Percentiles rank a stretch among this genome's conserved stretches.
Evolutionary conservation across 176 grass and related monocot species (phyloP).

Genomic region (Aegilops umbellulata): DNA sequence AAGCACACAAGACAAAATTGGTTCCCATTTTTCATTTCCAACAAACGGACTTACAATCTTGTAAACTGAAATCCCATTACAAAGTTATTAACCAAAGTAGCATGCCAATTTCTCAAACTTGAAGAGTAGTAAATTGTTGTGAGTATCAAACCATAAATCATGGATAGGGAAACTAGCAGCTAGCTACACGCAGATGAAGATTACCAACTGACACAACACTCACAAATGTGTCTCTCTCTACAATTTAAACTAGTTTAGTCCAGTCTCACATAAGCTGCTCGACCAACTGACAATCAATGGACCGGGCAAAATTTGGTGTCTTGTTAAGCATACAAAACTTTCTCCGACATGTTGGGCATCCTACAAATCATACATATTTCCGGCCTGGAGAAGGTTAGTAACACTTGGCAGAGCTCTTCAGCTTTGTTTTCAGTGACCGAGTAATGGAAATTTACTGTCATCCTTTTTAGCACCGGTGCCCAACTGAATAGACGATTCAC

Average conservation of each 20-base stretch:
- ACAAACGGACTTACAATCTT: too few relatives aligned
- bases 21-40: background rate
- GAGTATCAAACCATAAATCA: background rate
- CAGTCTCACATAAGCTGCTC: background rate
- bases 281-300: background rate
- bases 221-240: background rate
- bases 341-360: background rate
- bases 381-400: background rate
- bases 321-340: background rate
- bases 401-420: background rate
- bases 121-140: background rate
- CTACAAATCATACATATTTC: background rate
- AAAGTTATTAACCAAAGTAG: too few relatives aligned
- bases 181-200: background rate
- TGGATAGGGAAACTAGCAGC: background rate
- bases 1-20: background rate
- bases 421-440: background rate
- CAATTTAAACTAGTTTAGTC: background rate
- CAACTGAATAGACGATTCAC: conserved; percentile 9
- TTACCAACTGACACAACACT: background rate
- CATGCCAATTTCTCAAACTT: too few relatives aligned
- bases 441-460: background rate
- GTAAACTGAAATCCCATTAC: too few relatives aligned
- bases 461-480: background rate
- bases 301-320: background rate